phyloP scores from a whole-genome alignment of 2,329 filamentous ascomycete species.

The Botrytis pseudocinerea region DNA sequence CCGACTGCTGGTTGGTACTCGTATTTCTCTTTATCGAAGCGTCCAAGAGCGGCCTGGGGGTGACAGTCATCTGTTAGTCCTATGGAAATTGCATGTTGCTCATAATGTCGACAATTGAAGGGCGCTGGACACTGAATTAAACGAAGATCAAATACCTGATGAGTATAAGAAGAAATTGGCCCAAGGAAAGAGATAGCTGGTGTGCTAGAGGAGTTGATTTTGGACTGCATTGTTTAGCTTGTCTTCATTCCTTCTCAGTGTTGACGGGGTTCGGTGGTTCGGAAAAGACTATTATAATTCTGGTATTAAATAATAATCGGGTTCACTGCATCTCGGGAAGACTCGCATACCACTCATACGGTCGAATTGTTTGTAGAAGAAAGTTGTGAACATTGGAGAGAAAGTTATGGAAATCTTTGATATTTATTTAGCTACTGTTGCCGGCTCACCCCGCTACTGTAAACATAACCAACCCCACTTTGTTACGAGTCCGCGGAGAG shows the following conservation, averaged over 20 bases:
- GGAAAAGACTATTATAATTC: slow-evolving; percentile 3
- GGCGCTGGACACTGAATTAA: slow-evolving; percentile 24
- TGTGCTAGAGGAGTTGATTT: slow-evolving; percentile 12
- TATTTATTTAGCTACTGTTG: slow-evolving; percentile 18
- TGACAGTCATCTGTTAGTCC: slow-evolving; percentile 37
- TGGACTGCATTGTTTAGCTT: slow-evolving; percentile 20
- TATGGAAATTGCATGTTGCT: slow-evolving; percentile 22
- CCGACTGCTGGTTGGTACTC: slow-evolving; percentile 25
- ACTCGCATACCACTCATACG: slow-evolving; percentile 21
- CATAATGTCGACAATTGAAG: slow-evolving; percentile 24
- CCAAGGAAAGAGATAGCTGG: slow-evolving; percentile 59
- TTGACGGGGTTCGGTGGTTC: slow-evolving; percentile 12
- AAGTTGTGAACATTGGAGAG: neutral
- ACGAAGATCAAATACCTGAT: slow-evolving; percentile 55
- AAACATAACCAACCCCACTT: slow-evolving; percentile 13
- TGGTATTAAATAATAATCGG: neutral
- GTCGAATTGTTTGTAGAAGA: slow-evolving; percentile 9
- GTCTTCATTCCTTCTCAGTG: slow-evolving; percentile 14
- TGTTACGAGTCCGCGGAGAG: neutral
- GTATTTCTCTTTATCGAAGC: slow-evolving; percentile 45
- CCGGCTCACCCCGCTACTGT: slow-evolving; percentile 19
- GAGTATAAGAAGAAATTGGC: slow-evolving; percentile 66
- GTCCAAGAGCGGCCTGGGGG: slow-evolving; percentile 54
- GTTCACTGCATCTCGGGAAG: slow-evolving; percentile 23
- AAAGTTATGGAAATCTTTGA: slow-evolving; percentile 1